phyloP scores from a whole-genome alignment of 192 early-diverging fungal species.

The Backusella luteola region DNA sequence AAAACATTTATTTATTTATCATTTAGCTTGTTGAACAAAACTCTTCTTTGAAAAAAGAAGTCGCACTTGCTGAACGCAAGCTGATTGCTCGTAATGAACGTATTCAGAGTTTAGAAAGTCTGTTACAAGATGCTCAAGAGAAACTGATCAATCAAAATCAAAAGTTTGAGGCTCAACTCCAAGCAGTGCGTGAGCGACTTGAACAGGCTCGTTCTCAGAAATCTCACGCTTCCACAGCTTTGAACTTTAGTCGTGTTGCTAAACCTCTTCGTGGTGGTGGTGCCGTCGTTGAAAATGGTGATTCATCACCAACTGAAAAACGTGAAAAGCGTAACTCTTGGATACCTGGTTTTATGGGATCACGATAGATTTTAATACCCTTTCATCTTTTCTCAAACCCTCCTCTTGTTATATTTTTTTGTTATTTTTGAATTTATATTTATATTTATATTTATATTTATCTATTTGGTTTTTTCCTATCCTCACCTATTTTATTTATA shows the following conservation, averaged over 20 bases:
- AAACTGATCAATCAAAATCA: constrained; percentile 78
- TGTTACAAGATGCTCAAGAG: constrained; percentile 82
- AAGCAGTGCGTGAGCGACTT: constrained; percentile 72
- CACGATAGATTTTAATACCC: constrained; percentile 8
- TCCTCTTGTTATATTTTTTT: neutral
- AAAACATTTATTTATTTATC: neutral
- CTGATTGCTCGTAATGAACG: constrained; percentile 90
- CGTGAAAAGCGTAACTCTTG: constrained; percentile 35
- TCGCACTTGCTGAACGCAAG: constrained; percentile 87
- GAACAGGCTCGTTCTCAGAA: constrained; percentile 69
- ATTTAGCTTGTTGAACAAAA: constrained; percentile 91
- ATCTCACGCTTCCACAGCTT: constrained; percentile 32
- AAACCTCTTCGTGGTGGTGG: constrained; percentile 89
- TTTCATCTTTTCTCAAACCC: neutral
- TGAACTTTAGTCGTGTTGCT: constrained; percentile 62
- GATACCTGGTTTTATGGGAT: constrained; percentile 37
- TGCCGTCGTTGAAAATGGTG: constrained; percentile 13
- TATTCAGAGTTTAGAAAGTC: constrained; percentile 83
- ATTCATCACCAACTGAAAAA: constrained; percentile 28
- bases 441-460: neutral
- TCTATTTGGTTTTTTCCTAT: constrained; percentile 1
- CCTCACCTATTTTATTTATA: neutral
- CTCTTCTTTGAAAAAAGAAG: constrained; percentile 92
- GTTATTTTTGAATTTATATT: neutral
- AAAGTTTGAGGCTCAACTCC: constrained; percentile 79